Percentiles rank a stretch among this genome's conserved stretches.
These are phyloP conservation scores for Alternaria arborescens DNA, from an alignment of 2,329 filamentous ascomycete species.

Conservation along the genomic window DNA sequence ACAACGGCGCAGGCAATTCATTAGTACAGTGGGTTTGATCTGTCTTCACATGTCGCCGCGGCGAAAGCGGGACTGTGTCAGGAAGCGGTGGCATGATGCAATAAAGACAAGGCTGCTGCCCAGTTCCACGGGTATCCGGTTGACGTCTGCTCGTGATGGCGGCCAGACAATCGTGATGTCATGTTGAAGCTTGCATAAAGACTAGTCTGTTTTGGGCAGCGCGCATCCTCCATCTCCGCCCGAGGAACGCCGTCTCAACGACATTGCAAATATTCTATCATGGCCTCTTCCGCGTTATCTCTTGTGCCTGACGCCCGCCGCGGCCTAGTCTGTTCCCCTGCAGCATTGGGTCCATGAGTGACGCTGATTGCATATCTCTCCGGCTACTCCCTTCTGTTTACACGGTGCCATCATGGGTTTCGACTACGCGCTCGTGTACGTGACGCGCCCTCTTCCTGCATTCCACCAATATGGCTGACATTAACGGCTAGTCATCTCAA, in stretches of 20 bases:
- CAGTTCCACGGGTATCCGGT: conserved; percentile 4
- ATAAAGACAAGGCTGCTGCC: conserved; percentile 8
- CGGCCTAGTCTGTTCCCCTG: conserved; percentile 31
- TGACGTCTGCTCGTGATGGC: conserved; percentile 14
- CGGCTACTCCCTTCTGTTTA: conserved; percentile 14
- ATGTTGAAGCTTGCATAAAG: conserved; percentile 25
- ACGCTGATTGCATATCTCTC: conserved; percentile 25
- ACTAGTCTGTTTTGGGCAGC: conserved; percentile 24
- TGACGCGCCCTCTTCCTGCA: conserved; percentile 24
- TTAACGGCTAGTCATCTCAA: conserved; percentile 64
- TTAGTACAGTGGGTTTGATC: conserved; percentile 6
- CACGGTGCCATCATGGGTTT: conserved; percentile 59
- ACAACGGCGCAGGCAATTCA: conserved; percentile 4
- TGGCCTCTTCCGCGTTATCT: conserved; percentile 11
- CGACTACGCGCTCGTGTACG: conserved; percentile 71
- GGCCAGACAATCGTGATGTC: conserved; percentile 39
- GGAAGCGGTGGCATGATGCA: conserved; percentile 22
- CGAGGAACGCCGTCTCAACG: conserved; percentile 6
- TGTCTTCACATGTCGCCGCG: conserved; percentile 15
- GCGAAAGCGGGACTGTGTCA: background rate
- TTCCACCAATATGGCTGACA: conserved; percentile 20
- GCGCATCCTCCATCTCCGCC: conserved; percentile 13
- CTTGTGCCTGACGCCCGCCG: conserved; percentile 26
- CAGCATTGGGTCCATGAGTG: conserved; percentile 20
- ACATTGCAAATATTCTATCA: conserved; percentile 9